A percentile compares a stretch with the other conserved stretches of the same genome.
Conservation (phyloP, 805 yeast genomes). For the Suhomyces prunicola region DNA sequence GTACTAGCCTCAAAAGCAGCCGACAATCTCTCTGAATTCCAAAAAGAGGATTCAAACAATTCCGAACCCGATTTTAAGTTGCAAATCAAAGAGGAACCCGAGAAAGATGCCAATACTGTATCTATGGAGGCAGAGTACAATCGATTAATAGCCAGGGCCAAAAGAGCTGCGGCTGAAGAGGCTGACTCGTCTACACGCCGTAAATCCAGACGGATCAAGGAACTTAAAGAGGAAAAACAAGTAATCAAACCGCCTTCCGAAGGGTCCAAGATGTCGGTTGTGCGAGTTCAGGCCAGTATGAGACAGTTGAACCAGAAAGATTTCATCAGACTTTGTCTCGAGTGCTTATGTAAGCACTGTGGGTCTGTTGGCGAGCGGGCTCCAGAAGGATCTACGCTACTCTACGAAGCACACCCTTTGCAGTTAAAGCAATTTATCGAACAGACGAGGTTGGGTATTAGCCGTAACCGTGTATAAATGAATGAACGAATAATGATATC, state of each 20-base stretch:
- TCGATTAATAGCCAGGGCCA: slow-evolving; percentile 16
- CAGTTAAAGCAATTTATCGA: slow-evolving; percentile 19
- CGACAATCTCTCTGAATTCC: background rate
- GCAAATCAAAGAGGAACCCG: background rate
- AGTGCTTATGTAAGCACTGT: slow-evolving; percentile 22
- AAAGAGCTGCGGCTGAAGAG: slow-evolving; percentile 11
- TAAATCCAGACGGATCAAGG: slow-evolving; percentile 11
- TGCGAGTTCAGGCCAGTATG: slow-evolving; percentile 18
- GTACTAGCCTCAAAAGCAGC: slow-evolving; percentile 3
- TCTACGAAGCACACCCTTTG: slow-evolving; percentile 18
- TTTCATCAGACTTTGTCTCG: slow-evolving; percentile 26
- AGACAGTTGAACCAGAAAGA: slow-evolving; percentile 25
- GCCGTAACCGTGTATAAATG: background rate
- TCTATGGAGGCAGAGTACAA: slow-evolving; percentile 18
- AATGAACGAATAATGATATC: background rate
- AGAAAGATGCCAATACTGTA: background rate
- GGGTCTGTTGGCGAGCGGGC: slow-evolving; percentile 14
- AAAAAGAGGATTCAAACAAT: background rate
- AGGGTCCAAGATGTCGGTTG: slow-evolving; percentile 19
- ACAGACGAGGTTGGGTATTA: slow-evolving; percentile 14
- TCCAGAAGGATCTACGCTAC: slow-evolving; percentile 21
- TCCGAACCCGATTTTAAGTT: background rate
- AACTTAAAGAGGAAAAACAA: slow-evolving; percentile 12
- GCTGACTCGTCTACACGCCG: slow-evolving; percentile 5
- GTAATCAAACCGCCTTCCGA: slow-evolving; percentile 1